Percentiles rank a stretch among this genome's conserved stretches.
These are phyloP conservation scores for Williopsis jadinii DNA, from an alignment of 1,139 yeast species.

Conservation along the genomic window DNA sequence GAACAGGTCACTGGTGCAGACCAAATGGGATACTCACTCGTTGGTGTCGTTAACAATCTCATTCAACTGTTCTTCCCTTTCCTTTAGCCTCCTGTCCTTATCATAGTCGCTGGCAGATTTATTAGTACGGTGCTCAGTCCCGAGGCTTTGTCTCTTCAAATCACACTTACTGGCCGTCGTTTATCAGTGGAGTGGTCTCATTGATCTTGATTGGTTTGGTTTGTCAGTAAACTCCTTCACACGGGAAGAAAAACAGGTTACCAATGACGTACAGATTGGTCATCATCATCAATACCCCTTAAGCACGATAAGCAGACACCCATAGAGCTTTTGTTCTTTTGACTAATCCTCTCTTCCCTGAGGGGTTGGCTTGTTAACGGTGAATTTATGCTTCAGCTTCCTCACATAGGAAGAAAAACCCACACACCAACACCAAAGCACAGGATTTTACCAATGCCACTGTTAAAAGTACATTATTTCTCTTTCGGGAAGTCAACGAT, in stretches of 20 bases:
- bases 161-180: constrained; percentile 13
- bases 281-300: constrained; percentile 30
- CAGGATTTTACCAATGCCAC: not conserved
- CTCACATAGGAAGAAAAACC: not conserved
- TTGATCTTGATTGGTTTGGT: constrained; percentile 16
- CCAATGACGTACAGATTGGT: constrained; percentile 22
- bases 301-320: constrained; percentile 47
- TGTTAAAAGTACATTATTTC: not conserved
- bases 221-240: not conserved
- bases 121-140: constrained; percentile 1
- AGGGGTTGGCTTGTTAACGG: too few species aligned
- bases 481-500: not conserved
- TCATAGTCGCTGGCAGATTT: constrained; percentile 18
- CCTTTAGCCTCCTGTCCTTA: constrained; percentile 24
- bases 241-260: not conserved
- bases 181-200: constrained; percentile 25
- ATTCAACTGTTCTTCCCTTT: constrained; percentile 29
- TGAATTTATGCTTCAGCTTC: too few species aligned
- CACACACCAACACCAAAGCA: not conserved
- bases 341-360: too few species aligned
- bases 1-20: constrained; percentile 4
- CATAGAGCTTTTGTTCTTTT: constrained; percentile 23
- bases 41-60: constrained; percentile 32
- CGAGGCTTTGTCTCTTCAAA: not conserved
- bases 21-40: constrained; percentile 17